phyloP scores from a whole-genome alignment of 1,284 basidiomycete species.

The Sporisorium iseilematis-ciliati region DNA sequence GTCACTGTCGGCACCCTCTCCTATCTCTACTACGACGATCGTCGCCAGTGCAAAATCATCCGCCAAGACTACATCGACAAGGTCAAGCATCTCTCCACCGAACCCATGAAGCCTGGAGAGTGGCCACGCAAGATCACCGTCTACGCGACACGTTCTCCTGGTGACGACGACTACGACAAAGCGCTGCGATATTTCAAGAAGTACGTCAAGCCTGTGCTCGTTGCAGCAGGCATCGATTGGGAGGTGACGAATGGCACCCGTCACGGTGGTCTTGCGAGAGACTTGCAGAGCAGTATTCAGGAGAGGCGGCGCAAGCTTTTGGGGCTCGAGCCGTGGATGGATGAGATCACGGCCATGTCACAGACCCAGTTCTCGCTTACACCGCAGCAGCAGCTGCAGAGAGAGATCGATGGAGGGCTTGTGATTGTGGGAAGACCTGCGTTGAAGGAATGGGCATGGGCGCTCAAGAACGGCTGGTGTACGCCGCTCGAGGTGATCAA shows the following conservation, averaged over 20 bases:
- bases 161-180: constrained; percentile 90
- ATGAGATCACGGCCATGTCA: constrained; percentile 70
- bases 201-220: constrained; percentile 96
- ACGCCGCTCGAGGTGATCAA: constrained; percentile 75
- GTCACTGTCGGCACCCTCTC: constrained; percentile 79
- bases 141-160: constrained; percentile 89
- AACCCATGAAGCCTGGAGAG: constrained; percentile 78
- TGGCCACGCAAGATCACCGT: constrained; percentile 85
- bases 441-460: constrained; percentile 93
- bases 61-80: constrained; percentile 82
- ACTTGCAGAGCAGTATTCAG: constrained; percentile 80
- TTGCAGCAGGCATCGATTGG: constrained; percentile 93
- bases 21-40: constrained; percentile 86
- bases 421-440: constrained; percentile 90
- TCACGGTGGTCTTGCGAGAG: constrained; percentile 84
- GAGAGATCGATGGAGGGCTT: constrained; percentile 83
- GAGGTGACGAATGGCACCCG: constrained; percentile 83
- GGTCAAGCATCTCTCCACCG: constrained; percentile 81
- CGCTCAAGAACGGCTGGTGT: constrained; percentile 86
- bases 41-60: constrained; percentile 81
- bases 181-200: constrained; percentile 89
- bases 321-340: constrained; percentile 64
- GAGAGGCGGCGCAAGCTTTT: constrained; percentile 74
- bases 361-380: constrained; percentile 75
- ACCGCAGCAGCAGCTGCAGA: constrained; percentile 74